phyloP scores from a whole-genome alignment of 2,329 filamentous ascomycete species.

The Hymenoscyphus fructigenus region DNA sequence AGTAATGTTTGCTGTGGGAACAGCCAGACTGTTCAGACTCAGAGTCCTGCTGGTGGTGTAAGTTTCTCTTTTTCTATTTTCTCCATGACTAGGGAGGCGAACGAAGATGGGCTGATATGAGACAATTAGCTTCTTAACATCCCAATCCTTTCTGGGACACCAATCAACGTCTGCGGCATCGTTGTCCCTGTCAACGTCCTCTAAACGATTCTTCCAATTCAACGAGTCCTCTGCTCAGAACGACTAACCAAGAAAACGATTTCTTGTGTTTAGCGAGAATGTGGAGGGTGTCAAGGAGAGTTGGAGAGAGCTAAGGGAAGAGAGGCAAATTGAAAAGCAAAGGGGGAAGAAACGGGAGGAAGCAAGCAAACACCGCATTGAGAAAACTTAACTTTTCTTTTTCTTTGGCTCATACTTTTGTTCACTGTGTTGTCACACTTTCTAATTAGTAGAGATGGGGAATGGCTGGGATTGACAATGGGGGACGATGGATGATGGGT shows the following conservation, averaged over 20 bases:
- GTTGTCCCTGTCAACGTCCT: neutral
- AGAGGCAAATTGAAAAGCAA: neutral
- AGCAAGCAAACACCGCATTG: neutral
- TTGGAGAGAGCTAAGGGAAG: no score
- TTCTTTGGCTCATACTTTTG: neutral
- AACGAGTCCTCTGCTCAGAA: no score
- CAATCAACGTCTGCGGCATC: neutral
- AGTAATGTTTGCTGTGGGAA: neutral
- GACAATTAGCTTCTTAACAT: neutral
- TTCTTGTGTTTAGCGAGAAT: no score
- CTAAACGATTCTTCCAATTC: neutral
- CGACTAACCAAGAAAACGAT: neutral
- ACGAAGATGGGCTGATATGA: neutral
- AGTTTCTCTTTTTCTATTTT: neutral
- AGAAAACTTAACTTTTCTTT: neutral
- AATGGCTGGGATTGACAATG: neutral
- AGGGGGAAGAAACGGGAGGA: neutral
- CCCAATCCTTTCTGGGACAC: neutral
- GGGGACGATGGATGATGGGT: neutral
- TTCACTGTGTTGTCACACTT: neutral
- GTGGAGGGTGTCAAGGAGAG: no score
- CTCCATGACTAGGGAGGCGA: neutral
- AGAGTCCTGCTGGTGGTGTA: neutral
- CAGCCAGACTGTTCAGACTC: neutral
- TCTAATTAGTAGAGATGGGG: neutral